Evolutionary conservation across 768 basidiomycete genomes (phyloP), one percentile per base, ranked within the genome.

Genomic region (Mrakia blollopis): DNA sequence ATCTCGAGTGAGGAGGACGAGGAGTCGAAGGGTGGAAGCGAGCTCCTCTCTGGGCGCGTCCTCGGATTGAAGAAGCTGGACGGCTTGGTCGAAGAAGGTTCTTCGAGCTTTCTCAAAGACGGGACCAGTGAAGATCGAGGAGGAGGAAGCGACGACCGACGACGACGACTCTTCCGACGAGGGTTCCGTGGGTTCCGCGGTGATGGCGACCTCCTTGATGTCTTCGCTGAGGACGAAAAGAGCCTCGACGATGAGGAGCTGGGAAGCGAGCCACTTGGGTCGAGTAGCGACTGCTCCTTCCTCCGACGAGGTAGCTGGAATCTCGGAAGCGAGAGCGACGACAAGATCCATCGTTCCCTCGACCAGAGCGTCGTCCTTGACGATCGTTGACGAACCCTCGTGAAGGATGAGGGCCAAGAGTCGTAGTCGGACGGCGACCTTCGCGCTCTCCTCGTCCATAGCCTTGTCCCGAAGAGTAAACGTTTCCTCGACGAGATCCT

Each of bases 251-350:
- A 95, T 91, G 18, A 97, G 87, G 18, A 98, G 86, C 80, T 91
- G 89, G 2, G 92, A 88, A 1, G 94, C 89, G 7, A 96, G 87
- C 97, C 97, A 99, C 81, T 88, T 89, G 13, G 96, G 94, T 41
- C 88, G 85, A 30, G 47, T 54, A 7, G 35, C 8, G 9, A 13
- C 30, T 30, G n/a, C 32, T 25, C 72, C 50, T 14, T 47, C 61
- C 39, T 11, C 35, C 14, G 75, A 35, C 0, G 72, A 23, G 11
- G 65, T 41, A n/a, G n/a, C n/a, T 23, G 79, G 80, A 79, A 25
- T 68, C 21, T 57, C 54, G 30, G 67, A 13, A 50, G 75, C 76
- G 63, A 80, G 79, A 0, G 32, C 57, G 25, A 79, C 69, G 52
- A 79, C 67, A 16, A 76, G 65, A n/a, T 57, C 28, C 81, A 82